Base-by-base conservation (phyloP, 208 protist species). In the Trypanosoma cruzi region DNA sequence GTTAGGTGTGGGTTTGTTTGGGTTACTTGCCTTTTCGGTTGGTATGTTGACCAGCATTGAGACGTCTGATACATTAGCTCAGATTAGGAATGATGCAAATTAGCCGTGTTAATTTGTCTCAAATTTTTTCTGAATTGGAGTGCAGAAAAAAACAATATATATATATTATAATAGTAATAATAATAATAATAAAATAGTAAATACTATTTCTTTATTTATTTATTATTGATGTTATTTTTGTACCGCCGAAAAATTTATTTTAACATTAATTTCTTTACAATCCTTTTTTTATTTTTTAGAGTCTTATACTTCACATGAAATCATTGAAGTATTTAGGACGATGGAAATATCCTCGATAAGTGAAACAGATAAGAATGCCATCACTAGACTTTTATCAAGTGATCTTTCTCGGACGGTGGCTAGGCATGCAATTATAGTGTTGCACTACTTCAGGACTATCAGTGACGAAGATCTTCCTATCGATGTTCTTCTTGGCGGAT, bases 41-140 rank as follows among this genome's bases (percentile, higher is more conserved):
- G 68, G 68, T 37, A 94, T 96, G 86, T 71, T 96, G 73, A 78
- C 85, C 34, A 81, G 84, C 24, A 92, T 96, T 65, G 67, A 84
- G 63, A 90, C 92, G 46, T 86, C 88, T 58, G 87, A 93, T 49
- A 60, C 61, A 26, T 26, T 78, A 18, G 67, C 53, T 56, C 74
- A 80, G 36, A 32, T 63, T 7, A 42, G 63, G 13, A 68, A 49
- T 53, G 56, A 55, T 56, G 10, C n/a, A 37, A 62, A 52, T 29
- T 53, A 49, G 42, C 13, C 53, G 10, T 58, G 50, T 66, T 73
- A 13, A 13, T 32, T 31, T 46, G 4, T 57, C 4, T 60, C 55
- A 20, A 57, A 32, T 72, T 64, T 29, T 67, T 73, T 72, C 67
- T 73, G 64, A 48, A 28, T 66, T 37, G 68, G 22, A 16, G 2